Percentiles rank a stretch among this genome's conserved stretches.
phyloP scores from a whole-genome alignment of 495 filamentous ascomycete genomes.

The Ascodesmis nigricans region DNA sequence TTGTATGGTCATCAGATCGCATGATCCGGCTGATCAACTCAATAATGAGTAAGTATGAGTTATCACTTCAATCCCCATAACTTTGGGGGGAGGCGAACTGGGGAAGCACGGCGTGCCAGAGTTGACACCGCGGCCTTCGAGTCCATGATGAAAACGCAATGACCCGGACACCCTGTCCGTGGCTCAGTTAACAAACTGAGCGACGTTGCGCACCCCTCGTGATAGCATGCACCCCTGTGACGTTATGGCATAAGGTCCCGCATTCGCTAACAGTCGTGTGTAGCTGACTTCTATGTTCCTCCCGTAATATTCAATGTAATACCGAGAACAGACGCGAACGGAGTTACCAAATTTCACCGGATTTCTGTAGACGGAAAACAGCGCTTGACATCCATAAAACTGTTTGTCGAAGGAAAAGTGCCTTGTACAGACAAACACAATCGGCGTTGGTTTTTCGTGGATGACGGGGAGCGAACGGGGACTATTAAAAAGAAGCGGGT shows the following conservation, averaged over 20 bases:
- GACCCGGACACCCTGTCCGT: neutral
- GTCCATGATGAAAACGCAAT: constrained; percentile 3
- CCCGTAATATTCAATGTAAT: constrained; percentile 30
- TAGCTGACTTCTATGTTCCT: constrained; percentile 29
- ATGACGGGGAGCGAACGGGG: constrained; percentile 9
- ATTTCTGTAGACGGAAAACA: constrained; percentile 32
- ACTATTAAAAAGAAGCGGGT: too few species aligned
- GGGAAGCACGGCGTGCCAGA: too few species aligned
- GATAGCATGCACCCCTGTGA: neutral
- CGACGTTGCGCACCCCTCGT: neutral
- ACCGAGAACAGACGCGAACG: constrained; percentile 7
- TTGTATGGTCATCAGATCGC: constrained; percentile 26
- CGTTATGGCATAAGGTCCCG: too few species aligned
- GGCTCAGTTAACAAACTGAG: neutral
- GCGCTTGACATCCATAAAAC: constrained; percentile 27
- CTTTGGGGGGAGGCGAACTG: neutral
- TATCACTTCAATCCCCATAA: neutral
- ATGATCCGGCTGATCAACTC: constrained; percentile 26
- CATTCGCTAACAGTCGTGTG: too few species aligned
- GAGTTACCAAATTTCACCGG: constrained; percentile 8
- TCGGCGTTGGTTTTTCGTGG: constrained; percentile 21
- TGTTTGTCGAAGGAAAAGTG: constrained; percentile 27
- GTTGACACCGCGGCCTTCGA: too few species aligned
- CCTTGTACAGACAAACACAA: constrained; percentile 24
- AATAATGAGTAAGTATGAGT: constrained; percentile 24